A percentile compares a stretch with the other conserved stretches of the same genome.
Evolutionary conservation across 345 rosid species (phyloP).

Genomic region (Rhodomyrtus tomentosa): DNA sequence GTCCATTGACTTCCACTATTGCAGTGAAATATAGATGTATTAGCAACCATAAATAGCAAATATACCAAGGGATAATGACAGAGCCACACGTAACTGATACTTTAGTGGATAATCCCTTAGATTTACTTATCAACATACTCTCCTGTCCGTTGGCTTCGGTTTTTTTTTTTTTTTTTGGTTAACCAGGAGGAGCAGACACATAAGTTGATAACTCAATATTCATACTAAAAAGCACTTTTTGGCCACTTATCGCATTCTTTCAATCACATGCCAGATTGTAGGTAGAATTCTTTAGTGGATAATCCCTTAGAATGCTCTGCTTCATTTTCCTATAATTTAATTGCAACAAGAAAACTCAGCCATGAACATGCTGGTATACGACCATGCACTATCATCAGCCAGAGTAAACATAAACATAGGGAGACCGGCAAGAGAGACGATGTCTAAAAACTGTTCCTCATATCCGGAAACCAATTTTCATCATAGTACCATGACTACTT

Average conservation of each 20-base stretch:
- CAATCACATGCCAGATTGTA: not conserved
- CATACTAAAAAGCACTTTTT: not conserved
- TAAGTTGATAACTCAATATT: not conserved
- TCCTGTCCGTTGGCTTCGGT: too few species aligned
- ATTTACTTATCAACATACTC: too few species aligned
- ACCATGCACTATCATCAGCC: not conserved
- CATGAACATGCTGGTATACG: not conserved
- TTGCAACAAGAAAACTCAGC: not conserved
- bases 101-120: not conserved
- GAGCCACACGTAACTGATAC: not conserved
- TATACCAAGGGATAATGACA: not conserved
- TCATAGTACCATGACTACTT: not conserved
- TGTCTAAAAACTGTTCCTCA: not conserved
- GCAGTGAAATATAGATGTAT: not conserved
- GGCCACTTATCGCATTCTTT: not conserved
- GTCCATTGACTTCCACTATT: constrained; percentile 83
- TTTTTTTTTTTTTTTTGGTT: not conserved
- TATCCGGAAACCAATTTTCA: not conserved
- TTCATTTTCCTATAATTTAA: not conserved
- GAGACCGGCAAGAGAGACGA: not conserved
- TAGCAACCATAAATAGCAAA: not conserved
- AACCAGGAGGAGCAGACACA: not conserved
- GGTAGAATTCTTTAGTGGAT: not conserved
- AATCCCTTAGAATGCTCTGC: not conserved
- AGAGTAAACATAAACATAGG: not conserved